Conservation (phyloP, 345 rosid genomes). For the Anastatica hierochuntica region DNA sequence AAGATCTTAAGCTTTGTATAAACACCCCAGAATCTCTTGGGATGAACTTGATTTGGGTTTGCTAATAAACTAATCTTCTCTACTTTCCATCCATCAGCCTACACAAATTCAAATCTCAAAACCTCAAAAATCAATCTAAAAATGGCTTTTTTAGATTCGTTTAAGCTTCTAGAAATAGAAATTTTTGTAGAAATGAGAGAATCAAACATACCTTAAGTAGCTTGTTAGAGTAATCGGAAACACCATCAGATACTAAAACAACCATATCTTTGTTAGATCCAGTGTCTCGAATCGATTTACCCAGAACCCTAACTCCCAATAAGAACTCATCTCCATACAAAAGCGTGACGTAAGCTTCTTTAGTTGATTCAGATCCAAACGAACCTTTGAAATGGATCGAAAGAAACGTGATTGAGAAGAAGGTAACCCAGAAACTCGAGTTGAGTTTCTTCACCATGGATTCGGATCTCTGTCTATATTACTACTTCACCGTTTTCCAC, state of each 20-base stretch:
- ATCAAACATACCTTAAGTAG: conserved; percentile 72
- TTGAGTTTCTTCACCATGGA: conserved; percentile 20
- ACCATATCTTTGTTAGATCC: conserved; percentile 79
- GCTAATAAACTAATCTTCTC: conserved; percentile 78
- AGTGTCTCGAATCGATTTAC: conserved; percentile 77
- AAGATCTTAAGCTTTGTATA: conserved; percentile 92
- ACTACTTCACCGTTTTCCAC: no score
- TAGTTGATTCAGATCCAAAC: conserved; percentile 30
- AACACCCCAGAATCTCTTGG: conserved; percentile 91
- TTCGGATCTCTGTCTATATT: background rate
- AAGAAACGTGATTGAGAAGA: conserved; percentile 22
- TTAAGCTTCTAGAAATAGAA: no score
- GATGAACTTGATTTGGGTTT: conserved; percentile 86
- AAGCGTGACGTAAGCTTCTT: conserved; percentile 73
- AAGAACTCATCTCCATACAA: conserved; percentile 91
- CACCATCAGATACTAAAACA: conserved; percentile 90
- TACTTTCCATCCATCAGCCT: conserved; percentile 98
- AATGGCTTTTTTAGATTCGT: no score
- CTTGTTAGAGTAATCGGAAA: conserved; percentile 58
- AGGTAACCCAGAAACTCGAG: conserved; percentile 22
- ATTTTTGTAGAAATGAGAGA: no score
- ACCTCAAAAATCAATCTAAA: no score
- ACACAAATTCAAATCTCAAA: conserved; percentile 3
- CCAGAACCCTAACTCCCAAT: conserved; percentile 87
- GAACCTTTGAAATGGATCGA: conserved; percentile 29